Evolutionary conservation across 768 basidiomycete genomes (phyloP), one percentile per base, ranked within the genome.

Genomic region (Tylopilus rubrobrunneus): DNA sequence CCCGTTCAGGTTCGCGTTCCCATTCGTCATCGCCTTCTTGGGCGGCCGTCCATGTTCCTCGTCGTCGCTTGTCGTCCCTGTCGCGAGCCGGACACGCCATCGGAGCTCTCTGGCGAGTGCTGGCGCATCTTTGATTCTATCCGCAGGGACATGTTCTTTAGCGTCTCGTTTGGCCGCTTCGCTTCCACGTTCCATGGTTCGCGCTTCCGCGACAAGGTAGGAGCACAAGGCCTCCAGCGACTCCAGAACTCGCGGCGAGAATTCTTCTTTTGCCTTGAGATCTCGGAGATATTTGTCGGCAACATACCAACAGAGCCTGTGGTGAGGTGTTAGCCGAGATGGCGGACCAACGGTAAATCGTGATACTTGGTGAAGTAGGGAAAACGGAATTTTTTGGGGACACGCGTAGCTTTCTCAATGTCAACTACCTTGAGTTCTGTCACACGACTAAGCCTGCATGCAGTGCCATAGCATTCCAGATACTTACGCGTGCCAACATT

Each of bases 371-470:
- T 74, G 62, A 94, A 91, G 67, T 86, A 76, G 1, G 92, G 92
- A 63, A 91, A 95, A 42, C 89, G 79, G 68, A 93, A 94, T 68
- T 90, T 90, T 69, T 89, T 93, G 0, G 96, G 94, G 1, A 98
- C 96, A 52, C 89, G 87, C 1, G 95, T 98, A 2, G 82, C 78
- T 58, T 92, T 89, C 70, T 99, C 96, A 61, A 99, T 97, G 47
- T 93, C 85, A 45, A 93, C 78, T 23, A 99, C 82, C 55, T 84
- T 83, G 19, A 98, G 76, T 72, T 99, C 93, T 96, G 69, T 49
- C 33, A 39, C 12, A 45, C 48, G 29, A 21, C 15, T 61, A 42
- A 71, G 56, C 25, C 17, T 40, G 29, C 33, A 50, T 25, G 54
- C 45, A 45, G 51, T 60, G 7, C 7, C 19, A 33, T 36, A 10